phyloP scores from a whole-genome alignment of 2,329 filamentous ascomycete genomes.

The Arthrobotrys sinensis region DNA sequence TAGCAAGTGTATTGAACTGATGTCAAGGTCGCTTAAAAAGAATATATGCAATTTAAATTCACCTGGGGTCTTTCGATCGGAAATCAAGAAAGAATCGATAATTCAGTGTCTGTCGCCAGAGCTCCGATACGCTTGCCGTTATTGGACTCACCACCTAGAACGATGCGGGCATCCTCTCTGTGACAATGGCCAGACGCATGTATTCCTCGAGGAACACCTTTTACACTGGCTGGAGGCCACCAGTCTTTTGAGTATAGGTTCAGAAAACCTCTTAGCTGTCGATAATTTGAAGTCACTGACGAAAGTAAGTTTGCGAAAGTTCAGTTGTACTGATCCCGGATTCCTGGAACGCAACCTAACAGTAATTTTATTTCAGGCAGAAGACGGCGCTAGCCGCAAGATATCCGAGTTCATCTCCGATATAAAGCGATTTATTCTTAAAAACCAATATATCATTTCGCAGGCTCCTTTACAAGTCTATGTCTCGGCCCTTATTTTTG shows the following conservation, averaged over 20 bases:
- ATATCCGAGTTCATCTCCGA: background rate
- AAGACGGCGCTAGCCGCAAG: background rate
- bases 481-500: constrained; percentile 14
- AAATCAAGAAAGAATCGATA: constrained; percentile 63
- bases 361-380: background rate
- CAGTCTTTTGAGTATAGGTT: constrained; percentile 5
- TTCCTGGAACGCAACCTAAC: background rate
- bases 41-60: constrained; percentile 64
- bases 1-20: constrained; percentile 1
- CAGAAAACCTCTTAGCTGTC: background rate
- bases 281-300: constrained; percentile 1
- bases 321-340: background rate
- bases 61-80: constrained; percentile 63
- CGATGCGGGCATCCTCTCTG: background rate
- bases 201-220: constrained; percentile 17
- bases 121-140: constrained; percentile 64
- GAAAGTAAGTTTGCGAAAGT: background rate
- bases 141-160: constrained; percentile 18
- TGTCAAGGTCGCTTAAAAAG: background rate
- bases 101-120: constrained; percentile 64
- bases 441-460: constrained; percentile 1
- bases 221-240: constrained; percentile 33
- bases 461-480: constrained; percentile 17
- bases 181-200: constrained; percentile 10
- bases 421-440: constrained; percentile 17